Percentiles rank a stretch among this genome's conserved stretches.
These are phyloP conservation scores for Lyophyllum decastes DNA, from an alignment of 768 basidiomycete species.

Conservation along the genomic window DNA sequence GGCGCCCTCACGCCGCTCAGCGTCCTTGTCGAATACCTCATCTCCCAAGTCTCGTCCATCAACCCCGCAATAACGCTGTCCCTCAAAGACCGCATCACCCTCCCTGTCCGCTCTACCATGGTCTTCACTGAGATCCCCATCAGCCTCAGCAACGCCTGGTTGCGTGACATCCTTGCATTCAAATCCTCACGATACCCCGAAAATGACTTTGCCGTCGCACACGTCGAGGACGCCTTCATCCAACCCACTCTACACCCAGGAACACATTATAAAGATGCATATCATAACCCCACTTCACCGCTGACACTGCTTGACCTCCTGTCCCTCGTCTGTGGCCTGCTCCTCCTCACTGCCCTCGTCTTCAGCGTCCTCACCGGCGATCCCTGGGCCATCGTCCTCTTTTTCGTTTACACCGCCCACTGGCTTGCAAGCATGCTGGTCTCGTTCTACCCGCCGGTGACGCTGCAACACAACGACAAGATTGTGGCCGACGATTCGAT, in stretches of 20 bases:
- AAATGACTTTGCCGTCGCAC: not conserved
- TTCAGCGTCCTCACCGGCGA: slow-evolving; percentile 2
- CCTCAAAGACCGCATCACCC: not conserved
- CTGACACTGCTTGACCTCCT: not conserved
- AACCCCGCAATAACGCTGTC: not conserved
- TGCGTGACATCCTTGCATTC: not conserved
- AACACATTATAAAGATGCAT: not conserved
- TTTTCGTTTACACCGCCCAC: not conserved
- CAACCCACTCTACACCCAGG: not conserved
- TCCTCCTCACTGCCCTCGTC: not conserved
- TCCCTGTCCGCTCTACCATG: not conserved
- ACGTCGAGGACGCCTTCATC: not conserved
- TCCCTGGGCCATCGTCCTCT: not conserved
- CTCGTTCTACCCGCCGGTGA: not conserved
- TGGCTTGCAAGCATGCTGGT: slow-evolving; percentile 1
- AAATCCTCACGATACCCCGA: not conserved
- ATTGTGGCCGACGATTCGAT: not conserved
- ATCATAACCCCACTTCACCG: too few species aligned
- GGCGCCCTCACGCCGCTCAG: not conserved
- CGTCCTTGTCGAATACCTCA: not conserved
- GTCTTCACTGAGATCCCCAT: not conserved
- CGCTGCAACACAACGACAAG: not conserved
- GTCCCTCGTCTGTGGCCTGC: not conserved
- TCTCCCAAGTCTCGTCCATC: not conserved
- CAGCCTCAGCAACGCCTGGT: slow-evolving; percentile 2